A percentile compares a stretch with the other conserved stretches of the same genome.
phyloP scores from a whole-genome alignment of 495 filamentous ascomycete genomes.

The Aspergillus conjunctus region DNA sequence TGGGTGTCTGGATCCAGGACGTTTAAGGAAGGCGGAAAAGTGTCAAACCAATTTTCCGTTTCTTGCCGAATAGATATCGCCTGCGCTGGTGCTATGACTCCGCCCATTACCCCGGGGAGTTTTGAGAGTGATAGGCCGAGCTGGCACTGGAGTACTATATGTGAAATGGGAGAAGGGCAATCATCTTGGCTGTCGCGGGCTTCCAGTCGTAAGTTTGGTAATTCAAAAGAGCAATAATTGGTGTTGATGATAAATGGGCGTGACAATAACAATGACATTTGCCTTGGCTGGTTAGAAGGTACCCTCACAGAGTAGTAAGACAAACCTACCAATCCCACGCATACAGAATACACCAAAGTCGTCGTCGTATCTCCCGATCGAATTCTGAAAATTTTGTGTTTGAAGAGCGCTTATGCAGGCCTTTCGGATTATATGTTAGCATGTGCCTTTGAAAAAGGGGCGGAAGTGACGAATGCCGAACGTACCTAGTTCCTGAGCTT shows the following conservation, averaged over 20 bases:
- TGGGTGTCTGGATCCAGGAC: slow-evolving; percentile 42
- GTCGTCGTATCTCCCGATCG: slow-evolving; percentile 39
- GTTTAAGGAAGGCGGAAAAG: slow-evolving; percentile 46
- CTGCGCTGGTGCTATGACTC: slow-evolving; percentile 11
- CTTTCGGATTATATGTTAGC: slow-evolving; percentile 26
- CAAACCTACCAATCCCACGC: slow-evolving; percentile 38
- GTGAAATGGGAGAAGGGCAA: slow-evolving; percentile 28
- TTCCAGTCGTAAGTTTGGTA: slow-evolving; percentile 32
- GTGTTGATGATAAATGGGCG: slow-evolving; percentile 34
- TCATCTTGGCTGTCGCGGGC: slow-evolving; percentile 14
- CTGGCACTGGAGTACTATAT: slow-evolving; percentile 29
- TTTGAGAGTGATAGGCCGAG: slow-evolving; percentile 27
- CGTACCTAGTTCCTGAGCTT: slow-evolving; percentile 54
- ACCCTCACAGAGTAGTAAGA: background rate
- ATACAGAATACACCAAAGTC: slow-evolving; percentile 45
- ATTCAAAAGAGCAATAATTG: slow-evolving; percentile 24
- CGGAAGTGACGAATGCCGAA: background rate
- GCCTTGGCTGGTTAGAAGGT: slow-evolving; percentile 22
- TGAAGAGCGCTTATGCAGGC: slow-evolving; percentile 46
- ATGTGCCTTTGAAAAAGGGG: background rate
- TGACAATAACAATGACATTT: slow-evolving; percentile 35
- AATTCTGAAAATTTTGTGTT: slow-evolving; percentile 44
- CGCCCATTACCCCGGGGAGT: slow-evolving; percentile 18
- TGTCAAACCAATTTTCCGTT: slow-evolving; percentile 43
- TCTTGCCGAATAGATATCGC: slow-evolving; percentile 30